Base-by-base conservation (phyloP, 768 basidiomycete genomes). In the Hygrocybe punicea region DNA sequence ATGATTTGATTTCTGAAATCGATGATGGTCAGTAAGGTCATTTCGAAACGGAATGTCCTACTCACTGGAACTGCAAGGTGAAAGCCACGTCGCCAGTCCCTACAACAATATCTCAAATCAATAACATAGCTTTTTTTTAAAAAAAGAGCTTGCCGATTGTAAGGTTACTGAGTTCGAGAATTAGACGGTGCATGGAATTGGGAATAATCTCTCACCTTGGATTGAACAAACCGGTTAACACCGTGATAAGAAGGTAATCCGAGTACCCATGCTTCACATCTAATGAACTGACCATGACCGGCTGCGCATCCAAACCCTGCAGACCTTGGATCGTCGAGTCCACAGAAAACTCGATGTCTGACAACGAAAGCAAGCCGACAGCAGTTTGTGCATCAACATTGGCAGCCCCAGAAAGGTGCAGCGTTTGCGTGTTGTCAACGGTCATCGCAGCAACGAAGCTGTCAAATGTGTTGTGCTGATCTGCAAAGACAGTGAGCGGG, bases 231-330 rank as follows among this genome's bases (percentile, higher is more conserved):
- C 76, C 72, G 17, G 83, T 81, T 42, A 81, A 72, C 11, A 82
- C 81, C 62, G 78, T 86, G 71, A 90, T 88, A 50, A 88, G 75
- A n/a, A 90, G 73, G 66, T 77, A 84, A 63, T 85, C 79, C 0
- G 81, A 57, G 72, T 81, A 89, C 6, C 87, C 87, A 52, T 83
- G 85, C 39, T 79, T 81, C 25, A 89, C 86, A 59, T 89, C 86
- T 50, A 89, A 71, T 60, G 79, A 74, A 39, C 73, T 73, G 13
- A 89, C 79, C 3, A 74, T 75, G 2, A 81, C 80, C 9, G 85
- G 86, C 57, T 76, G 78, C 25, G 82, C 72, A 58, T 78, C 73
- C 55, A 90, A 75, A 25, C 86, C 87, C 67, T 87, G 83, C 53
- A 90, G 64, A 39, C 87, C 87, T 2, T 75, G 76, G 40, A 90